Evolutionary conservation across 768 basidiomycete genomes (phyloP), one percentile per base, ranked within the genome.

Genomic region (Pisolithus sp.): DNA sequence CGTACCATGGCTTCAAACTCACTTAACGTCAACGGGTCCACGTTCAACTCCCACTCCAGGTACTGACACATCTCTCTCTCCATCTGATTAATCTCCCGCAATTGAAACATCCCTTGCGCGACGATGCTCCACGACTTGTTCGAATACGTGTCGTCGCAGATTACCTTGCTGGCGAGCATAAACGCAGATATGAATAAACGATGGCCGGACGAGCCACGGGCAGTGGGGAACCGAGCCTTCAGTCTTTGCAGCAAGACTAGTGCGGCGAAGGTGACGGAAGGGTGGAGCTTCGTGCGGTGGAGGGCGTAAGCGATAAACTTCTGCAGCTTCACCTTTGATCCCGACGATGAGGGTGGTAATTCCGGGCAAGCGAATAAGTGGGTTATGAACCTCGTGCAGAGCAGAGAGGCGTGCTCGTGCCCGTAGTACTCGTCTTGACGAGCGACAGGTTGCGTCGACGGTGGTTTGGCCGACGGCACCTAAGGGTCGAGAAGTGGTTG

Each of bases 111-210:
- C 26, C 82, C 84, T 67, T 93, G 89, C 0, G 88, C 91, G 38
- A 94, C 92, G 42, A 93, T 86, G 5, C 82, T 80, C 92, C 92
- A 94, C 0, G 86, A 89, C 64, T 92, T 91, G 78, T 93, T 93
- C 15, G 87, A 90, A 66, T 93, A 94, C 0, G 90, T 93, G 60
- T 93, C 91, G 72, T 94, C 91, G 70, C 91, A 93, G 46, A 92
- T 86, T n/a, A 93, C 86, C 63, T 85, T 85, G 3, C 76, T 78
- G 0, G 82, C 76, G 58, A 85, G 81, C 85, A 87, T 87, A 62
- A 86, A 84, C 0, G 86, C 83, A 0, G 82, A 82, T 13, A 88
- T 78, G 60, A 86, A 86, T 0, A 88, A 63, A 0, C 86, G 76
- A 50, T 88, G 86, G 0, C 86, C 86, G 0, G 81, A 84, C 1